These are phyloP conservation scores for Saccharum spontaneum DNA, from an alignment of 176 grass and related monocot genomes.

Conservation along the genomic window DNA sequence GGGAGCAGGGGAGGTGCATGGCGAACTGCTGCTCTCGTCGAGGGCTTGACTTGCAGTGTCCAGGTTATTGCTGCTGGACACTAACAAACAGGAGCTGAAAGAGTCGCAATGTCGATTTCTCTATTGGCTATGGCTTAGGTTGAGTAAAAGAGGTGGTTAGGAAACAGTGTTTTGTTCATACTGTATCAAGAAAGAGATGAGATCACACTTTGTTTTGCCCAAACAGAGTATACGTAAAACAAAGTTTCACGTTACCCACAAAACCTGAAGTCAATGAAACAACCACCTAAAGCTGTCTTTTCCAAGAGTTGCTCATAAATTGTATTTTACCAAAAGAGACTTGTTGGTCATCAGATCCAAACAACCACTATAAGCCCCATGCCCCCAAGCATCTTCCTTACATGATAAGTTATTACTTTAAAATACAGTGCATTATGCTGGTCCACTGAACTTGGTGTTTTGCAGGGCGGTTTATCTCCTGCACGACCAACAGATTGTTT, in stretches of 20 bases:
- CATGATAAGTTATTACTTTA: background rate
- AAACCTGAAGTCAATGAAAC: background rate
- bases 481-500: background rate
- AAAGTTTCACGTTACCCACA: background rate
- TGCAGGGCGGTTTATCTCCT: conserved; percentile 22
- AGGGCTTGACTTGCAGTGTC: background rate
- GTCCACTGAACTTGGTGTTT: conserved; percentile 3
- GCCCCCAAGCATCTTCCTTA: background rate
- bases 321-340: background rate
- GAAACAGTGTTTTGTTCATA: background rate
- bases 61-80: background rate
- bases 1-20: background rate
- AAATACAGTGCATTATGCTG: background rate
- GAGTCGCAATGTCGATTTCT: background rate
- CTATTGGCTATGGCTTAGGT: background rate
- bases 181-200: background rate
- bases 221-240: background rate
- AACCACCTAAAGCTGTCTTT: background rate
- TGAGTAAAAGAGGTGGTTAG: background rate
- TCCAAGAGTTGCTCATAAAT: background rate
- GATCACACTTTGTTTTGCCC: background rate
- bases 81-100: background rate
- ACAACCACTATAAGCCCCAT: background rate
- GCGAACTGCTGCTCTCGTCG: background rate
- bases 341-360: background rate